A percentile compares a stretch with the other conserved stretches of the same genome.
Conservation (phyloP, 2,329 filamentous ascomycete species). For the Metarhizium rileyi region DNA sequence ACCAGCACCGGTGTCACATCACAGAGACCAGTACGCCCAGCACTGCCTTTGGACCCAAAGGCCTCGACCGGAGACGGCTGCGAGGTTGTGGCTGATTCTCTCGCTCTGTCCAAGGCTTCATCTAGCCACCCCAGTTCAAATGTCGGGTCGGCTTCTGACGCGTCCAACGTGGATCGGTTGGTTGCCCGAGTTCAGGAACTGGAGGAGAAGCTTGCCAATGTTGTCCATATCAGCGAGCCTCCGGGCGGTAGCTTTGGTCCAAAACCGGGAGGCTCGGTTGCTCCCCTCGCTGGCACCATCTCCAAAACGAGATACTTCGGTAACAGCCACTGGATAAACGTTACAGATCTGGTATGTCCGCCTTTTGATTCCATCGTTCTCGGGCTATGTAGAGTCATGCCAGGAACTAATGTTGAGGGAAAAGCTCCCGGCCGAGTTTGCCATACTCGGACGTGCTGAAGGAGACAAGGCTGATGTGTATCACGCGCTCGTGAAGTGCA, state of each 20-base stretch:
- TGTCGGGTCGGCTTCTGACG: constrained; percentile 16
- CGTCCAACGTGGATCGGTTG: constrained; percentile 22
- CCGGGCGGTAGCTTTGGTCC: constrained; percentile 7
- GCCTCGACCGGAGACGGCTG: background rate
- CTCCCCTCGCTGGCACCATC: constrained; percentile 23
- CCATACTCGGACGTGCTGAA: constrained; percentile 17
- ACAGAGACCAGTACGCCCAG: background rate
- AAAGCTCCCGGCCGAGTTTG: constrained; percentile 21
- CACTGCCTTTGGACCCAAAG: background rate
- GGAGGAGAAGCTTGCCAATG: constrained; percentile 30
- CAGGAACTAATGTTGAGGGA: background rate
- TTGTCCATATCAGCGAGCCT: constrained; percentile 14
- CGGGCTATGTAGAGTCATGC: background rate
- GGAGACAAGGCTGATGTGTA: constrained; percentile 20
- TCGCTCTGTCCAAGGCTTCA: constrained; percentile 7
- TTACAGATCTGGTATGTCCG: constrained; percentile 28
- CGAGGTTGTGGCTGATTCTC: background rate
- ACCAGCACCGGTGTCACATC: background rate
- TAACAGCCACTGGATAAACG: constrained; percentile 42
- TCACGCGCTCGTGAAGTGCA: constrained; percentile 27
- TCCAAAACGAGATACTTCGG: constrained; percentile 36
- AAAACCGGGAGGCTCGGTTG: constrained; percentile 4
- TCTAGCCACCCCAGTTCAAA: constrained; percentile 17
- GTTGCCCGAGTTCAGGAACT: constrained; percentile 31
- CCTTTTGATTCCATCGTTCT: background rate